Evolutionary conservation across 176 grass and related monocot genomes (phyloP).

Genomic region (Aegilops umbellulata): DNA sequence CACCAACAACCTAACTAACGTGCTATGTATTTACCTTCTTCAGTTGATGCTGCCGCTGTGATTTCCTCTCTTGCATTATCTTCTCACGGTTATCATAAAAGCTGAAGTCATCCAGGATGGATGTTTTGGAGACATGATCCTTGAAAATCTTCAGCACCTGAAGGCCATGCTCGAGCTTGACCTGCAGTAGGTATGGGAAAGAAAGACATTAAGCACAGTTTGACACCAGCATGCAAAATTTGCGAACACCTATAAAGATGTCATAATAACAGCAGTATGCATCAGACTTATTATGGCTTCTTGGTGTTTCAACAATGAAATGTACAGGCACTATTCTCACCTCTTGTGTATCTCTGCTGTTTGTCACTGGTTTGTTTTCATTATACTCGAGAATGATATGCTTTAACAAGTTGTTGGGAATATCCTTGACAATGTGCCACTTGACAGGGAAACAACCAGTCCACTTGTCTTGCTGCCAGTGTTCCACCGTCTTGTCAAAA

Average conservation of each 20-base stretch:
- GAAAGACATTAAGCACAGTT: background rate
- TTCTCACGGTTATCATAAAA: conserved; percentile 93
- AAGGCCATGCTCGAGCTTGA: conserved; percentile 82
- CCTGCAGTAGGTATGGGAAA: conserved; percentile 39
- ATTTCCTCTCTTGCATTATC: conserved; percentile 73
- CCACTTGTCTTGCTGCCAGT: conserved; percentile 98
- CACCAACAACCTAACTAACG: background rate
- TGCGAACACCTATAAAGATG: background rate
- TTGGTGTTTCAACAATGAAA: background rate
- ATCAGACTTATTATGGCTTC: background rate
- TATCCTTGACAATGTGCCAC: conserved; percentile 96
- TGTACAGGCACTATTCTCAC: conserved; percentile 31
- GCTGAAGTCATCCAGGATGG: conserved; percentile 77
- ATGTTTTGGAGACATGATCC: conserved; percentile 75
- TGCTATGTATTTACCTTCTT: conserved; percentile 54
- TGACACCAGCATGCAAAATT: background rate
- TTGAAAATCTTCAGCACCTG: conserved; percentile 86
- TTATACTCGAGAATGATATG: conserved; percentile 89
- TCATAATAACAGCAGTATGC: background rate
- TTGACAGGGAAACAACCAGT: conserved; percentile 88
- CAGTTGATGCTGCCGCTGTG: conserved; percentile 55
- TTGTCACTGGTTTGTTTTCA: conserved; percentile 92
- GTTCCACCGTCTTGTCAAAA: conserved; percentile 79
- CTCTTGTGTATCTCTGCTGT: conserved; percentile 94
- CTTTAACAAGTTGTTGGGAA: conserved; percentile 78